phyloP scores from a whole-genome alignment of 2,329 filamentous ascomycete genomes.

The Claviceps digitariae region DNA sequence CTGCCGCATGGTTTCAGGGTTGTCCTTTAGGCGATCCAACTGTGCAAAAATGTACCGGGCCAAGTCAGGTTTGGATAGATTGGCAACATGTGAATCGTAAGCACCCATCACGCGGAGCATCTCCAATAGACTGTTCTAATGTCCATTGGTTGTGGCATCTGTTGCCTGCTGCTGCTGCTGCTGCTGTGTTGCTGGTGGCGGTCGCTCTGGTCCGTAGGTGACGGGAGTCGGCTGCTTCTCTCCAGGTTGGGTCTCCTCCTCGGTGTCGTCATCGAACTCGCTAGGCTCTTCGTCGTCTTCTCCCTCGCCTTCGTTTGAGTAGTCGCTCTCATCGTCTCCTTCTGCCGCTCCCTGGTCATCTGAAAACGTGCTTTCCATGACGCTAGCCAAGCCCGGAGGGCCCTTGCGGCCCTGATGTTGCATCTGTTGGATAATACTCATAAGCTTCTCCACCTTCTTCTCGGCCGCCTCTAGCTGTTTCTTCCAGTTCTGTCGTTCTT shows the following conservation, averaged over 20 bases:
- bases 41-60: neutral
- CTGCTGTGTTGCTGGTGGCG: slow-evolving; percentile 23
- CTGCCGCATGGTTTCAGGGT: neutral
- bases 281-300: slow-evolving; percentile 45
- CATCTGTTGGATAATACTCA: slow-evolving; percentile 91
- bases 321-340: slow-evolving; percentile 45
- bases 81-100: neutral
- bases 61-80: slow-evolving; percentile 1
- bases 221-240: slow-evolving; percentile 22
- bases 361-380: slow-evolving; percentile 46
- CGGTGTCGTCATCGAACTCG: slow-evolving; percentile 49
- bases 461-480: slow-evolving; percentile 42
- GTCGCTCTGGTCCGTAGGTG: slow-evolving; percentile 34
- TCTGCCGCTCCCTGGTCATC: slow-evolving; percentile 35
- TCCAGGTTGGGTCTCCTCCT: slow-evolving; percentile 31
- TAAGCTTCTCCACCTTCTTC: slow-evolving; percentile 82
- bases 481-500: slow-evolving; percentile 75
- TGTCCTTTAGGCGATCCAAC: neutral
- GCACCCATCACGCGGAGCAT: slow-evolving; percentile 1
- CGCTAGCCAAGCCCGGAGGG: slow-evolving; percentile 47
- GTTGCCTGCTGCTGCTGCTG: slow-evolving; percentile 8
- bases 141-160: slow-evolving; percentile 26
- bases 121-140: slow-evolving; percentile 17
- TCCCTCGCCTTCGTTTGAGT: slow-evolving; percentile 48
- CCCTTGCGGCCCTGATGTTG: slow-evolving; percentile 81